phyloP scores from a whole-genome alignment of 2,329 filamentous ascomycete genomes.

The Corinectria fuckeliana region DNA sequence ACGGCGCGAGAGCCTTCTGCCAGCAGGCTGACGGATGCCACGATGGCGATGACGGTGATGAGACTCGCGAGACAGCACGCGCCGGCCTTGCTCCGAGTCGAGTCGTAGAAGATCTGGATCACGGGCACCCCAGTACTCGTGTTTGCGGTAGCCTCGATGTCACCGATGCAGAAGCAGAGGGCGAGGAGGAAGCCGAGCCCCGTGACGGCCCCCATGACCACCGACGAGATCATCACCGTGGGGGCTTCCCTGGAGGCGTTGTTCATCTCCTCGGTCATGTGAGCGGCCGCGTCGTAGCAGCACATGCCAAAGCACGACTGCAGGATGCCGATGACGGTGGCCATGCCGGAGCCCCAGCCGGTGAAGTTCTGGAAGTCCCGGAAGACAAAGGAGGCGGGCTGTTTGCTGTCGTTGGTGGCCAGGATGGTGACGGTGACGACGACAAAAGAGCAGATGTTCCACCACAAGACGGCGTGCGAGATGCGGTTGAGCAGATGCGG shows the following conservation, averaged over 20 bases:
- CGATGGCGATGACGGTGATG: conserved; percentile 34
- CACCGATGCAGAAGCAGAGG: conserved; percentile 25
- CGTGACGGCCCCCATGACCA: conserved; percentile 20
- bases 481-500: too few relatives aligned
- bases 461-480: conserved; percentile 16
- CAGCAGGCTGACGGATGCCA: conserved; percentile 39
- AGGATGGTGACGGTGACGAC: conserved; percentile 20
- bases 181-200: conserved; percentile 23
- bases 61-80: conserved; percentile 39
- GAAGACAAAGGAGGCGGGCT: conserved; percentile 24
- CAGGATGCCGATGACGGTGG: conserved; percentile 29
- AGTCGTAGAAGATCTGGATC: conserved; percentile 23
- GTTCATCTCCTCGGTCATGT: conserved; percentile 30
- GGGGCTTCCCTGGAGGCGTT: conserved; percentile 23
- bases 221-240: conserved; percentile 18
- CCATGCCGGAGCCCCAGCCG: conserved; percentile 22
- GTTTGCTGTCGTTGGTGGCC: conserved; percentile 18
- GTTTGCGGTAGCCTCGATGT: conserved; percentile 8
- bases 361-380: conserved; percentile 26
- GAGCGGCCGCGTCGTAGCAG: conserved; percentile 28
- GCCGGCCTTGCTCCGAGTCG: conserved; percentile 15
- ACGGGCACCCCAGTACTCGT: conserved; percentile 26
- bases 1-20: conserved; percentile 46
- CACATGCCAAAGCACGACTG: conserved; percentile 28
- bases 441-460: too few relatives aligned